Percentiles rank a stretch among this genome's conserved stretches.
phyloP scores from a whole-genome alignment of 305 asterid genomes.

The Solanum hybrid region DNA sequence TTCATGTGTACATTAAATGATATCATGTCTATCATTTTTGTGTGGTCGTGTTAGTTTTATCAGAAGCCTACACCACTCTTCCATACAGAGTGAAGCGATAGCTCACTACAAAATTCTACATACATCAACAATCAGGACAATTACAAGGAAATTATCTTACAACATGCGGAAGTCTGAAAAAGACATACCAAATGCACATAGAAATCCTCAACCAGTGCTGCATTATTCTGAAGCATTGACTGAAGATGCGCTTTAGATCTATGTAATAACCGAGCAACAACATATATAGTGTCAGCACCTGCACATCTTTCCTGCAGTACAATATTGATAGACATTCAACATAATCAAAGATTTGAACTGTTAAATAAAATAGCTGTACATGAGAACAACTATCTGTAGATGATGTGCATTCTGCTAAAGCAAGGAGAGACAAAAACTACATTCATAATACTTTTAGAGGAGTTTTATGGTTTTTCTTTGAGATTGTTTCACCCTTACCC shows the following conservation, averaged over 20 bases:
- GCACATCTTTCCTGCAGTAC: slow-evolving; percentile 99
- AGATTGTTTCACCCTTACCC: background rate
- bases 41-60: background rate
- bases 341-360: slow-evolving; percentile 11
- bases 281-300: slow-evolving; percentile 80
- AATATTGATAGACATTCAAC: slow-evolving; percentile 17
- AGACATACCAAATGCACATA: slow-evolving; percentile 71
- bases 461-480: background rate
- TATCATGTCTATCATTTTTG: background rate
- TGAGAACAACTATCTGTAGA: background rate
- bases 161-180: background rate
- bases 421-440: background rate
- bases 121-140: background rate
- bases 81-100: background rate
- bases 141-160: background rate
- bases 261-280: slow-evolving; percentile 92
- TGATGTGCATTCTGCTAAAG: background rate
- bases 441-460: background rate
- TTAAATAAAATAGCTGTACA: slow-evolving; percentile 3
- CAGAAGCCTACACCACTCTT: background rate
- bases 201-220: slow-evolving; percentile 79
- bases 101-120: background rate
- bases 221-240: slow-evolving; percentile 78
- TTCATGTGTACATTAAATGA: background rate
- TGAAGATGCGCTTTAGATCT: slow-evolving; percentile 88